Base-by-base conservation (phyloP, 306 rosid genomes). In the Citrullus amarus region DNA sequence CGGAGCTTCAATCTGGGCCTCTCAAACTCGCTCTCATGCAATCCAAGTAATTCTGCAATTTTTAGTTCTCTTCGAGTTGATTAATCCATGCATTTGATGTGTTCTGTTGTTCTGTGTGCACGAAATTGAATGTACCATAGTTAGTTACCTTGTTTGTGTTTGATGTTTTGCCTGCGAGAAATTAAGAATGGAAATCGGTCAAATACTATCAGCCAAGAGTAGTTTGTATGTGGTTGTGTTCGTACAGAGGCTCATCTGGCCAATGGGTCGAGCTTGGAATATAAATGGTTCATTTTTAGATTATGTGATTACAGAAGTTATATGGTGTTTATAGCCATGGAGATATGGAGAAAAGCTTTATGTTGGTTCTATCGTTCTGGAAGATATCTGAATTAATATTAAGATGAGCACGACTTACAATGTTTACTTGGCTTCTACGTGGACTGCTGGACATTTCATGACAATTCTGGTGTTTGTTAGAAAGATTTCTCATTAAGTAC, bases 1-100 rank as follows among this genome's bases (percentile, higher is more conserved):
- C 96, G 1, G 97, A 95, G 89, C 97, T 91, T 68, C 96, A 91
- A 56, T 92, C 92, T 0, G 97, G 96, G 50, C 88, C 97, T 65
- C 96, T 91, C 85, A 92, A 91, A 63, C 93, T 92, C 6, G 90
- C 90, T 54, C 93, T 95, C 67, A 84, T 92, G 93, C 97, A 89
- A 81, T 87, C 89, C 28, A 59, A 75, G 96, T 90, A 88, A 34
- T 39, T 54, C 6, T 13, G 0, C 25, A 28, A 7, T 41, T 25
- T 9, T 9, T 44, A 2, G 6, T 39, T 77, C 71, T 59, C 38
- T 43, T 14, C 8, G 5, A 28, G 60, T 43, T 60, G 38, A 20
- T 48, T 8, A 48, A 30, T 54, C 30, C 25, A 10, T 57, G 86
- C 84, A 32, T 80, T 39, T 82, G 3, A 48, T 78, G 8, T 30